Conservation (phyloP, 345 rosid species). For the Microcos paniculata region DNA sequence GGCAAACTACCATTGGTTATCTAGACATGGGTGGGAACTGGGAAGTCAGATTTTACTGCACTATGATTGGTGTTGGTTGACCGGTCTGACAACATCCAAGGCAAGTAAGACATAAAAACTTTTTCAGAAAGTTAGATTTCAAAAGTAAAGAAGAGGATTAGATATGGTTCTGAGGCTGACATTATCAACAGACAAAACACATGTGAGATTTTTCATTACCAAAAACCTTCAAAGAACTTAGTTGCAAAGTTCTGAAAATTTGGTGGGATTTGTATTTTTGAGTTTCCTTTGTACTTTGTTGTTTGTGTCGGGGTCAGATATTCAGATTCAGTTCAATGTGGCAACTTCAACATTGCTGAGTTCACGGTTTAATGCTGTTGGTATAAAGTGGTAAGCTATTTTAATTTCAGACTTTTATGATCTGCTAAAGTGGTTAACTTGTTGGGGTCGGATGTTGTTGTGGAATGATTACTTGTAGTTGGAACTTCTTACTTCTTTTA, state of each 20-base stretch:
- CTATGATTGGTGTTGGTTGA: conserved; percentile 9
- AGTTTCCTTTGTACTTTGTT: neutral
- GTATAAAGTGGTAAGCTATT: conserved; percentile 20
- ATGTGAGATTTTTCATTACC: neutral
- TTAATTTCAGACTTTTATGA: conserved; percentile 1
- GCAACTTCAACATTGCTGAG: conserved; percentile 14
- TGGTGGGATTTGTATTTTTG: neutral
- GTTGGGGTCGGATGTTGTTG: neutral
- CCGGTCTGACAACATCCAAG: neutral
- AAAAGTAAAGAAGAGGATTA: neutral
- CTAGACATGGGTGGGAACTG: neutral
- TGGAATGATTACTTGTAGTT: neutral
- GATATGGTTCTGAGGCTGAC: conserved; percentile 19
- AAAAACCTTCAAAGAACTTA: conserved; percentile 3
- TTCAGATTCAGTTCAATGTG: neutral
- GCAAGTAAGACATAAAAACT: neutral
- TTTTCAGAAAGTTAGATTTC: conserved; percentile 1
- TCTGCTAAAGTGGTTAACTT: conserved; percentile 8
- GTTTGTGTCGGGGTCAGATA: conserved; percentile 3
- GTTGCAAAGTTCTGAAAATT: neutral
- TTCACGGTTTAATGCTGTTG: neutral
- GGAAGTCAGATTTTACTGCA: conserved; percentile 9
- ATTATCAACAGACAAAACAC: neutral
- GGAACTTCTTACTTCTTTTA: no score
- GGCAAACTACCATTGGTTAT: conserved; percentile 9